A percentile compares a stretch with the other conserved stretches of the same genome.
phyloP scores from a whole-genome alignment of 495 filamentous ascomycete genomes.

The Trichoderma virens region DNA sequence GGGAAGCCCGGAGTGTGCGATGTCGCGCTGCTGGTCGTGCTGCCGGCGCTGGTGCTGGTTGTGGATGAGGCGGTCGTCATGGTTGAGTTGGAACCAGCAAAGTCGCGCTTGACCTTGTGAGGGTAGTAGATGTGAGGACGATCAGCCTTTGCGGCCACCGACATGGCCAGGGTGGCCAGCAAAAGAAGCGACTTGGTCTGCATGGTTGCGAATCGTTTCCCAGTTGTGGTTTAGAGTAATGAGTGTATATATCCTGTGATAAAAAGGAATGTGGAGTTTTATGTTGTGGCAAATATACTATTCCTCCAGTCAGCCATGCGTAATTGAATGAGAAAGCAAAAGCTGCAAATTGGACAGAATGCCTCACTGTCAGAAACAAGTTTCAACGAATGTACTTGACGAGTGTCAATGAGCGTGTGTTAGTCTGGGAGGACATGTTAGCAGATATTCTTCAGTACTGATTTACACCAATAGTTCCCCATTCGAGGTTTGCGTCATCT shows the following conservation, averaged over 20 bases:
- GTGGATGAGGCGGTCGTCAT: background rate
- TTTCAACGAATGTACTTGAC: slow-evolving; percentile 11
- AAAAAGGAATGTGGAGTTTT: background rate
- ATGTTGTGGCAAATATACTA: background rate
- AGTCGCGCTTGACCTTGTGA: slow-evolving; percentile 49
- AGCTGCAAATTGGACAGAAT: too few relatives aligned
- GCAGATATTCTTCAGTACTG: background rate
- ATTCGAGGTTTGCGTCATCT: background rate
- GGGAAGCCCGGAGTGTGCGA: background rate
- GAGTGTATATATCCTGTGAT: background rate
- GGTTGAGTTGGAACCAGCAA: slow-evolving; percentile 33
- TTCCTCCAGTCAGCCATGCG: background rate
- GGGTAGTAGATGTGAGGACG: slow-evolving; percentile 53
- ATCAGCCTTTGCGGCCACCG: slow-evolving; percentile 35
- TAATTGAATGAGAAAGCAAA: too few relatives aligned
- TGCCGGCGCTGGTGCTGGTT: background rate
- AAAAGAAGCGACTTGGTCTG: slow-evolving; percentile 39
- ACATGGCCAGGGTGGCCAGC: slow-evolving; percentile 43
- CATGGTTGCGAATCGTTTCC: slow-evolving; percentile 25
- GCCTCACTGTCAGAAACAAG: slow-evolving; percentile 1
- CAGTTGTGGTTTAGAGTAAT: background rate
- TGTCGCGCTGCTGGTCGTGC: background rate
- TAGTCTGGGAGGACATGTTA: background rate
- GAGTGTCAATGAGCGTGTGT: slow-evolving; percentile 8
- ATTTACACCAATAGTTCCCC: background rate